These are phyloP conservation scores for Pyrrhoderma noxium DNA, from an alignment of 1,284 basidiomycete genomes.

Conservation along the genomic window DNA sequence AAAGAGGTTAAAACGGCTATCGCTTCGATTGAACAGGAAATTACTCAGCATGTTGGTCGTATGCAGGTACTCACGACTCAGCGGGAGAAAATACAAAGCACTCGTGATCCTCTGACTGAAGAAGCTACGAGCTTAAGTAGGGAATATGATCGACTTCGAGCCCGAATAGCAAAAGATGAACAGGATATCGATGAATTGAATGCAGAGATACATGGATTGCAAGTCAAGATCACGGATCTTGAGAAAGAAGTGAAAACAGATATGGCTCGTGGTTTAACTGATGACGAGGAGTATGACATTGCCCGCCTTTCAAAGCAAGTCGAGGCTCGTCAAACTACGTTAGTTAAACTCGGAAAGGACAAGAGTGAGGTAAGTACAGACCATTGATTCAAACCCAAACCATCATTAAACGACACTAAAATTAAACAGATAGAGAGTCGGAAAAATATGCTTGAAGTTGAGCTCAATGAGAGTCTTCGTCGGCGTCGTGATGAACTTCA, in stretches of 20 bases:
- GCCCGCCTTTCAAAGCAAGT: conserved; percentile 69
- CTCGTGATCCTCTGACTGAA: conserved; percentile 58
- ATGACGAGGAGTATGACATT: conserved; percentile 66
- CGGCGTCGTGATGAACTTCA: conserved; percentile 75
- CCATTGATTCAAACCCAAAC: conserved; percentile 10
- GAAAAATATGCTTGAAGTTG: conserved; percentile 84
- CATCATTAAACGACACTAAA: neutral
- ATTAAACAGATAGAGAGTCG: conserved; percentile 59
- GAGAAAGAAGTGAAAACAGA: conserved; percentile 70
- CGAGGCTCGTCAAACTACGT: conserved; percentile 63
- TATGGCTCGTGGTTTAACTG: conserved; percentile 66
- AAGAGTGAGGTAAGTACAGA: conserved; percentile 66
- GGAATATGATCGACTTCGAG: conserved; percentile 67
- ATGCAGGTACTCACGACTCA: conserved; percentile 69
- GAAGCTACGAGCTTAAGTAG: conserved; percentile 56
- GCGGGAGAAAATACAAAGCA: conserved; percentile 64
- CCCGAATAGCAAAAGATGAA: conserved; percentile 62
- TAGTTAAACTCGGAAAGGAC: conserved; percentile 62
- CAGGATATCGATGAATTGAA: conserved; percentile 63
- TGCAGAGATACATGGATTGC: conserved; percentile 56
- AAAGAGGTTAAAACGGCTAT: conserved; percentile 72
- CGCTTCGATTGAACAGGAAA: conserved; percentile 76
- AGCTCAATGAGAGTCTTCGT: conserved; percentile 83
- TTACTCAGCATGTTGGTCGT: conserved; percentile 70
- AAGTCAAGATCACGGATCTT: conserved; percentile 57